phyloP scores from a whole-genome alignment of 768 basidiomycete genomes.

The Hygrocybe coccinea region DNA sequence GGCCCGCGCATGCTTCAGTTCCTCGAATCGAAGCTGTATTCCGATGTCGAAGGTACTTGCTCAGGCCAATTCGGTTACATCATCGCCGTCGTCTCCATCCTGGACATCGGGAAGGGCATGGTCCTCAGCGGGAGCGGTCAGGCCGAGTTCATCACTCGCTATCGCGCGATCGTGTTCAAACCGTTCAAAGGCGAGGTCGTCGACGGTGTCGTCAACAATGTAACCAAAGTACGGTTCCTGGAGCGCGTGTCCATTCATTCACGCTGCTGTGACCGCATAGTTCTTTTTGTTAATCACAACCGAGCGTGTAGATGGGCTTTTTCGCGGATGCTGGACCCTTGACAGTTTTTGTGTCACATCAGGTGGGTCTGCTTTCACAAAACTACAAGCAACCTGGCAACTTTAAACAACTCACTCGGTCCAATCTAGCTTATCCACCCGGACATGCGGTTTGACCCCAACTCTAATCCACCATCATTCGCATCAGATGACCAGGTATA shows the following conservation, averaged over 20 bases:
- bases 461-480: constrained; percentile 95
- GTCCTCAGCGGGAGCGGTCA: constrained; percentile 88
- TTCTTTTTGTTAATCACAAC: not conserved
- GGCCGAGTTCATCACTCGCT: constrained; percentile 92
- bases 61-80: constrained; percentile 93
- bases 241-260: not conserved
- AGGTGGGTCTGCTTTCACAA: constrained; percentile 47
- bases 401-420: too few relatives aligned
- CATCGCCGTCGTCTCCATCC: constrained; percentile 85
- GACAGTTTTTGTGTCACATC: constrained; percentile 91
- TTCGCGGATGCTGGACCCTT: constrained; percentile 95
- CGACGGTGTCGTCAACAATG: constrained; percentile 92
- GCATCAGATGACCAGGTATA: constrained; percentile 82
- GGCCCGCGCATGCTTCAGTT: constrained; percentile 93
- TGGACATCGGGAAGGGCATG: constrained; percentile 90
- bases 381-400: not conserved
- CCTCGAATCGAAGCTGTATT: constrained; percentile 87
- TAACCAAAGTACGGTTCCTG: constrained; percentile 71
- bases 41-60: constrained; percentile 96
- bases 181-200: constrained; percentile 99
- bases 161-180: constrained; percentile 97
- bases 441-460: constrained; percentile 92
- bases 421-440: constrained; percentile 78
- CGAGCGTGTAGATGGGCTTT: constrained; percentile 80
- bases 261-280: not conserved